These are phyloP conservation scores for Ehretia macrophylla DNA, from an alignment of 257 asterid genomes.

Conservation along the genomic window DNA sequence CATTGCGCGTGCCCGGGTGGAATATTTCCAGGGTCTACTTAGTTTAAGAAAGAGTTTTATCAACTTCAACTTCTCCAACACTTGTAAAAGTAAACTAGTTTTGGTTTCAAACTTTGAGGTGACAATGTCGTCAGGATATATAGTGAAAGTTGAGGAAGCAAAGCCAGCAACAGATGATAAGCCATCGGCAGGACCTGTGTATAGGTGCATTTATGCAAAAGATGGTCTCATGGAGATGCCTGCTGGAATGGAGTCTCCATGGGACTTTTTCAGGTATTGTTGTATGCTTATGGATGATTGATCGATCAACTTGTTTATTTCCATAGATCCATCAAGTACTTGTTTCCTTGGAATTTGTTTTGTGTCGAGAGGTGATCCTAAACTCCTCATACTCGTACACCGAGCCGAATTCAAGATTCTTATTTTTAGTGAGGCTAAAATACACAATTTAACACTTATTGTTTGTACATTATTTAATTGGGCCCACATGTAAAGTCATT, in stretches of 20 bases:
- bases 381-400: too few relatives aligned
- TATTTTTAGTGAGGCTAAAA: not conserved
- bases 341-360: too few relatives aligned
- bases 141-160: conserved; percentile 64
- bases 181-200: conserved; percentile 77
- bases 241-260: conserved; percentile 45
- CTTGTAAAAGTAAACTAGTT: too few relatives aligned
- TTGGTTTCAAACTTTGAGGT: not conserved
- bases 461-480: too few relatives aligned
- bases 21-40: too few relatives aligned
- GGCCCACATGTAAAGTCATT: too few relatives aligned
- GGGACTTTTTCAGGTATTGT: conserved; percentile 75
- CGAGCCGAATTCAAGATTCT: too few relatives aligned
- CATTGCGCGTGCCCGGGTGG: too few relatives aligned
- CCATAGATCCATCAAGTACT: not conserved
- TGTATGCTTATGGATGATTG: not conserved
- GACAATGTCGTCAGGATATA: conserved; percentile 49
- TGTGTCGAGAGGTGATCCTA: too few relatives aligned
- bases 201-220: conserved; percentile 60
- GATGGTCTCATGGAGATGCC: conserved; percentile 62
- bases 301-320: not conserved
- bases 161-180: conserved; percentile 34
- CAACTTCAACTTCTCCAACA: too few relatives aligned
- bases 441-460: too few relatives aligned
- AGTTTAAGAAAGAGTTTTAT: too few relatives aligned